Evolutionary conservation across 1,284 basidiomycete genomes (phyloP).

Genomic region (Tausonia pullulans): DNA sequence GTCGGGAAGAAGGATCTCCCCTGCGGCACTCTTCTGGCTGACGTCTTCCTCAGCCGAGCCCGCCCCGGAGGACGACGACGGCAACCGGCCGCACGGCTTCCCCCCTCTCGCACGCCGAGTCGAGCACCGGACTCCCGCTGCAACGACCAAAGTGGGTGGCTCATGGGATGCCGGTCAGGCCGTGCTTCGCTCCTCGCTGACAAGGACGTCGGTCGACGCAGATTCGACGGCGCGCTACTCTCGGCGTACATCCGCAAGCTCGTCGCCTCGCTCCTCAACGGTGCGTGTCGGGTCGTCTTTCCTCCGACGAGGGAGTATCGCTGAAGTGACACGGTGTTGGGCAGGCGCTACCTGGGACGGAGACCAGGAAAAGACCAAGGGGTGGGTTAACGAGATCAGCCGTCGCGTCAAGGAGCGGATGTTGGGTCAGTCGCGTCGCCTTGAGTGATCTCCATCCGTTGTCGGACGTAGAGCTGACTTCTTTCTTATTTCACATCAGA

Average conservation of each 20-base stretch:
- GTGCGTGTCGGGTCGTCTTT: neutral
- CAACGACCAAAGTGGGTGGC: too few relatives aligned
- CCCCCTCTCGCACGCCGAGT: too few relatives aligned
- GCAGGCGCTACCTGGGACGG: neutral
- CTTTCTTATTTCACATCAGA: neutral
- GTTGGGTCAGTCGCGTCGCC: neutral
- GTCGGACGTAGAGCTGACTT: neutral
- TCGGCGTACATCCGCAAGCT: neutral
- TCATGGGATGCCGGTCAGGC: too few relatives aligned
- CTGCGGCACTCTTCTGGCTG: too few relatives aligned
- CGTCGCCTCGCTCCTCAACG: neutral
- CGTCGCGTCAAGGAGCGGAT: neutral
- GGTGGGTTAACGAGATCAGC: neutral
- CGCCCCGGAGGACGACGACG: too few relatives aligned
- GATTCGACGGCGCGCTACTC: neutral
- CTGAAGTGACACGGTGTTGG: too few relatives aligned
- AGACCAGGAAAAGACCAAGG: neutral
- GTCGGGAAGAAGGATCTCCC: too few relatives aligned
- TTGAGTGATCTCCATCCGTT: too few relatives aligned
- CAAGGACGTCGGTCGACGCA: neutral
- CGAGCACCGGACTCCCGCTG: too few relatives aligned
- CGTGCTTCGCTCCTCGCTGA: neutral
- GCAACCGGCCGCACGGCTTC: too few relatives aligned
- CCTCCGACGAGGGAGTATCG: too few relatives aligned
- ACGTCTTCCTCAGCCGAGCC: too few relatives aligned